A percentile compares a stretch with the other conserved stretches of the same genome.
phyloP scores from a whole-genome alignment of 192 early-diverging fungal genomes.

The Diversispora epigaea region DNA sequence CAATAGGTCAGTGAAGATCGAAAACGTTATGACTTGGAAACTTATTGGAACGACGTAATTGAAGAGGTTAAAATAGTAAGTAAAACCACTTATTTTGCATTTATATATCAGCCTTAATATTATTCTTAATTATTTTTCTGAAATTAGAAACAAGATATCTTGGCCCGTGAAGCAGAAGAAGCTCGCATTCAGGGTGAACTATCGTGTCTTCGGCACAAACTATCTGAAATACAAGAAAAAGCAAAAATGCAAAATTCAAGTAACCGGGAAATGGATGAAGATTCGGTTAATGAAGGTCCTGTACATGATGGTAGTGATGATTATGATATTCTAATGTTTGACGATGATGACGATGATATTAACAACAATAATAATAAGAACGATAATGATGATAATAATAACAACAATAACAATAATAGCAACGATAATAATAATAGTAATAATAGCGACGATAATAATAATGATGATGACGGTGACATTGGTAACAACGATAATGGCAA shows the following conservation, averaged over 20 bases:
- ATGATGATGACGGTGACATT: neutral
- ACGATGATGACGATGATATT: neutral
- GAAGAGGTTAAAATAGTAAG: constrained; percentile 1
- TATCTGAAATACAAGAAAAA: constrained; percentile 20
- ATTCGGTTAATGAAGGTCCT: constrained; percentile 20
- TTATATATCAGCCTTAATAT: constrained; percentile 1
- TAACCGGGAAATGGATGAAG: constrained; percentile 14
- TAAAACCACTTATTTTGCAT: constrained; percentile 9
- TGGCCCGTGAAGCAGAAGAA: constrained; percentile 9
- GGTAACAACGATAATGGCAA: neutral
- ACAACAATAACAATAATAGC: neutral
- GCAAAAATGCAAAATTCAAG: constrained; percentile 22
- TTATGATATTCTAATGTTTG: neutral
- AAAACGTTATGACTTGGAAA: no score
- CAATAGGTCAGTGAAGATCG: no score
- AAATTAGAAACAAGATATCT: constrained; percentile 12
- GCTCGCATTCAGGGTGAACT: constrained; percentile 8
- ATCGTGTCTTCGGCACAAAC: constrained; percentile 14
- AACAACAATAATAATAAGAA: neutral
- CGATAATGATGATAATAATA: neutral
- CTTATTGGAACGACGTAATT: no score
- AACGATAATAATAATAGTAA: constrained; percentile 3
- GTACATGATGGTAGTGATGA: constrained; percentile 13
- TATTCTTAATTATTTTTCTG: constrained; percentile 9
- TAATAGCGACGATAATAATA: neutral